Evolutionary conservation across 169 alveolate genomes (phyloP), one percentile per base, ranked within the genome.

Genomic region (Blepharisma undulans): DNA sequence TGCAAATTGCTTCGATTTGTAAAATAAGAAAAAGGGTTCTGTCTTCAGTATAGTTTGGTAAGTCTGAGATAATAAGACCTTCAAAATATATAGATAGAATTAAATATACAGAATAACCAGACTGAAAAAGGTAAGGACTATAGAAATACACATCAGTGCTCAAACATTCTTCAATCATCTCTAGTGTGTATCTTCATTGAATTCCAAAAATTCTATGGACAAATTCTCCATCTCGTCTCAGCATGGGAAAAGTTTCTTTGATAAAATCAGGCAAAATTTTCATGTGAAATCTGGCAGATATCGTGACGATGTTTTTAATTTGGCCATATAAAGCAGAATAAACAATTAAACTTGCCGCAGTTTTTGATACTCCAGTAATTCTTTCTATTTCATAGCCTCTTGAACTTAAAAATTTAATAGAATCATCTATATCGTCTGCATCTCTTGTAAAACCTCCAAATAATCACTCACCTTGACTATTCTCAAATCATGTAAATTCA

Each of bases 311-410:
- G 6, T 8, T 25, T 25, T 21, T 25, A 10, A 82, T 78, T 14
- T 59, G 78, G 16, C 61, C 33, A 8, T 48, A 82, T 25, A 82
- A 19, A 16, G 89, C 72, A 22, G 89, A 82, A 60, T 82, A 59
- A n/a, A 82, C 36, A 21, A 82, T 36, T 25, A n/a, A 72, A 10
- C 8, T 30, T 19, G 0, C n/a, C 8, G 78, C 89, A 14, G 78
- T 19, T 30, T 82, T 82, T 22, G 89, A 82, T 21, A 34, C 78
- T 16, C 89, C 89, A 36, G 36, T 82, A 21, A 82, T 22, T 8
- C 89, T 14, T 21, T 25, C 34, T 7, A 82, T 78, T n/a, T n/a
- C 14, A 60, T 32, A 82, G 29, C 76, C 76, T n/a, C 7, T 2
- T 1, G 72, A 21, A 34, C 1, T 5, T 21, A 22, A 22, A 27